Percentiles rank a stretch among this genome's conserved stretches.
Evolutionary conservation across 306 rosid genomes (phyloP).

Genomic region (Gillenia trifoliata): DNA sequence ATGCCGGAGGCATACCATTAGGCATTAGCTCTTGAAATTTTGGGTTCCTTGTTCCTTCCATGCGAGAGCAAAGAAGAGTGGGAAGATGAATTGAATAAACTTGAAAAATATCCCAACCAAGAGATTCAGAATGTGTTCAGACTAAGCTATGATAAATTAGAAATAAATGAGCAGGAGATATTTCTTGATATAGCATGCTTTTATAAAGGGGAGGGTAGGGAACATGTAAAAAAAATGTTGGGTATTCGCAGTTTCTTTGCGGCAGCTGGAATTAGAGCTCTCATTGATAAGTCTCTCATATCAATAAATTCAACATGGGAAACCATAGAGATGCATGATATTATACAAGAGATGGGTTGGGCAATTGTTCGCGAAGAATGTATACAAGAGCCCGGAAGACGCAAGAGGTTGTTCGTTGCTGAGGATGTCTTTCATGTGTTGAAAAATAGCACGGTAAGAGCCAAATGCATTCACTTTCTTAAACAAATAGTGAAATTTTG

Average conservation of each 20-base stretch:
- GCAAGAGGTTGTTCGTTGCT: accelerated
- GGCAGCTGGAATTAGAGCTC: not conserved
- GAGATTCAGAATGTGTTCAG: not conserved
- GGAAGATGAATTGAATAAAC: not conserved
- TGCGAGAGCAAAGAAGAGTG: not conserved
- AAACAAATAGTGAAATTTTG: too few species aligned
- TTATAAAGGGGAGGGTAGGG: accelerated
- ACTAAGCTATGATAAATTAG: not conserved
- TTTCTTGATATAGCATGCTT: not conserved
- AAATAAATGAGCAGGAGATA: not conserved
- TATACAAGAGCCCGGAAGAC: not conserved
- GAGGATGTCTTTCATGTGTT: not conserved
- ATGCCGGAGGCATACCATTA: not conserved
- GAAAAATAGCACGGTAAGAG: not conserved
- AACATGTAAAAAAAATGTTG: accelerated
- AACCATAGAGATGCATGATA: not conserved
- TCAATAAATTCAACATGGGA: accelerated
- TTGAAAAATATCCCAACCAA: not conserved
- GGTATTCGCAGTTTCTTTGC: not conserved
- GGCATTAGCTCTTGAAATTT: not conserved
- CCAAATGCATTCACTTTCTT: not conserved
- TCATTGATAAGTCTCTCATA: not conserved
- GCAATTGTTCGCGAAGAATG: not conserved
- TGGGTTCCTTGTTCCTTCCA: not conserved
- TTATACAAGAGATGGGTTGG: not conserved